phyloP scores from a whole-genome alignment of 305 asterid genomes.

The Fraxinus ornus region DNA sequence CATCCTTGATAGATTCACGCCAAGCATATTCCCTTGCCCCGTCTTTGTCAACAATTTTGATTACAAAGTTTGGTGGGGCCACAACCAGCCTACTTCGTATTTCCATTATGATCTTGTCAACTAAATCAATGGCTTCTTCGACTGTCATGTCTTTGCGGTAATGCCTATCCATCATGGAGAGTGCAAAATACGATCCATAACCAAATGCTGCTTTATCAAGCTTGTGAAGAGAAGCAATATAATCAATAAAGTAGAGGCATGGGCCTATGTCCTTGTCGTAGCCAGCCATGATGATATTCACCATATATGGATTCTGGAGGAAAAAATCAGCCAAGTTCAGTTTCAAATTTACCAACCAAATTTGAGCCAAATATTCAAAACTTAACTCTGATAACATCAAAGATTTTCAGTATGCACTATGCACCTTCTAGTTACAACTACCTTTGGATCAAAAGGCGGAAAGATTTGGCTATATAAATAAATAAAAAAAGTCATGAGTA shows the following conservation, averaged over 20 bases:
- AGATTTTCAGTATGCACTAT: neutral
- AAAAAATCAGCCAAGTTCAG: conserved; percentile 7
- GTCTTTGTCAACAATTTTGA: conserved; percentile 83
- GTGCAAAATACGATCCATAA: conserved; percentile 88
- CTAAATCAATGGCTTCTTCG: conserved; percentile 80
- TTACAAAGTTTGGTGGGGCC: conserved; percentile 88
- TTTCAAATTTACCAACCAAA: neutral
- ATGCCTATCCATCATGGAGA: conserved; percentile 88
- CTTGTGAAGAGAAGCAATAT: conserved; percentile 86
- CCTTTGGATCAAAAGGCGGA: neutral
- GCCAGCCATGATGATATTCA: conserved; percentile 86
- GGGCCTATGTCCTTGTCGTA: conserved; percentile 88
- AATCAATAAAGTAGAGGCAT: conserved; percentile 72
- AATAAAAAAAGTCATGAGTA: neutral
- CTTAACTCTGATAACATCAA: neutral
- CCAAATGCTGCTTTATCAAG: conserved; percentile 91
- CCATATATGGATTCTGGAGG: conserved; percentile 76
- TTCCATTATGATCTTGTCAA: conserved; percentile 69
- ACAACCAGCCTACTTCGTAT: conserved; percentile 84
- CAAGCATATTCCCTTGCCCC: conserved; percentile 79
- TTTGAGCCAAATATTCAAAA: neutral
- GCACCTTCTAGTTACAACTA: neutral
- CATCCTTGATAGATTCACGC: conserved; percentile 72
- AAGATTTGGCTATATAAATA: neutral
- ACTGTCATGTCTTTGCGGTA: conserved; percentile 80